Percentiles rank a stretch among this genome's conserved stretches.
phyloP scores from a whole-genome alignment of 73 alveolate genomes.

The Diophrys appendiculata region DNA sequence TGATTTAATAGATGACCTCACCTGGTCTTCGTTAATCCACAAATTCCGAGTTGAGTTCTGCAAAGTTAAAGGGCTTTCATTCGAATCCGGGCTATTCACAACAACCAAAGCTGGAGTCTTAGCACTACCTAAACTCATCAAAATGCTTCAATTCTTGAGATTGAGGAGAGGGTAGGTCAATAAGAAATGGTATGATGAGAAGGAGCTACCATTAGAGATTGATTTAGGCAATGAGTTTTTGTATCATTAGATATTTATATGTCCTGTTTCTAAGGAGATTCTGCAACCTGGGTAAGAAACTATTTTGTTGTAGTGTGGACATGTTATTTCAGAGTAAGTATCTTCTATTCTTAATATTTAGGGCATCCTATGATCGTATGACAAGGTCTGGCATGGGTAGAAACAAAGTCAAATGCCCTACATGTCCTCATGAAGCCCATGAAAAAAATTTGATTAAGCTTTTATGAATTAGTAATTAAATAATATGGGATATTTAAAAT shows the following conservation, averaged over 20 bases:
- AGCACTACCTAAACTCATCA: conserved; percentile 53
- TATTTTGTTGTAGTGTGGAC: conserved; percentile 93
- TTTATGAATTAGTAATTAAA: neutral
- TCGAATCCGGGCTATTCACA: conserved; percentile 50
- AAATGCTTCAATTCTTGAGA: conserved; percentile 13
- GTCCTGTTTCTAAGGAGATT: conserved; percentile 96
- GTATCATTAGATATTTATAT: conserved; percentile 90
- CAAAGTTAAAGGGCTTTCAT: conserved; percentile 38
- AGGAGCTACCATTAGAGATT: conserved; percentile 75
- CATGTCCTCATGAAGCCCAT: conserved; percentile 77
- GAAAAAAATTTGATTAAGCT: conserved; percentile 26
- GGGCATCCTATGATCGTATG: neutral
- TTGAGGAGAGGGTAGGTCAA: neutral
- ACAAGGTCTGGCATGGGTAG: conserved; percentile 32
- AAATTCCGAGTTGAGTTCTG: conserved; percentile 55
- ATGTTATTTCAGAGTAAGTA: conserved; percentile 83
- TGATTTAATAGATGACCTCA: conserved; percentile 11
- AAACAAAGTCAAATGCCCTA: conserved; percentile 76
- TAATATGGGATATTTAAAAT: neutral
- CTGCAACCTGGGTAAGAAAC: conserved; percentile 87
- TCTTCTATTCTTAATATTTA: conserved; percentile 64
- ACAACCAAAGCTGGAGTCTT: conserved; percentile 53
- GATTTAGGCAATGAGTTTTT: conserved; percentile 87
- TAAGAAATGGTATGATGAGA: conserved; percentile 11
- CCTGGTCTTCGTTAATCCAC: conserved; percentile 19